These are phyloP conservation scores for Aspergillus sp. DNA, from an alignment of 2,329 filamentous ascomycete genomes.

Conservation along the genomic window DNA sequence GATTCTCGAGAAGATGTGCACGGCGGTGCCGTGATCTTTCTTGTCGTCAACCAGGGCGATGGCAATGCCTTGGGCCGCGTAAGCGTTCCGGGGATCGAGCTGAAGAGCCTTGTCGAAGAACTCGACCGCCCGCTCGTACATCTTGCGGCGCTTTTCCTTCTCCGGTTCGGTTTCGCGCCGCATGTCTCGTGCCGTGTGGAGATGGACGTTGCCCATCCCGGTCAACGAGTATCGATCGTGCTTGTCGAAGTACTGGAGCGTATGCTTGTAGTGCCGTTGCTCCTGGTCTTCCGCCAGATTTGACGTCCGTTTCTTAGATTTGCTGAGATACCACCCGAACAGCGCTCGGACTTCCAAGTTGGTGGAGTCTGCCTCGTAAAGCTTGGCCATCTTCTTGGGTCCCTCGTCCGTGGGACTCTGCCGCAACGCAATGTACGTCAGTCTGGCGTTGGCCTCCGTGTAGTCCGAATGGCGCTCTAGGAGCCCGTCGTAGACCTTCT, in stretches of 20 bases:
- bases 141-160: constrained; percentile 83
- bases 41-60: constrained; percentile 94
- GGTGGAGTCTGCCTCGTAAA: constrained; percentile 78
- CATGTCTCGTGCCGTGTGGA: constrained; percentile 90
- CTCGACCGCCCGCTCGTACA: constrained; percentile 89
- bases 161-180: constrained; percentile 84
- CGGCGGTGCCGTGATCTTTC: constrained; percentile 78
- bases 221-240: constrained; percentile 96
- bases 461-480: constrained; percentile 86
- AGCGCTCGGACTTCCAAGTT: constrained; percentile 90
- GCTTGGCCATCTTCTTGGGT: constrained; percentile 77
- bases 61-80: constrained; percentile 91
- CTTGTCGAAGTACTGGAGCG: constrained; percentile 90
- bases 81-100: constrained; percentile 91
- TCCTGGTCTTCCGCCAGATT: constrained; percentile 89
- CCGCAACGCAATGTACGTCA: constrained; percentile 86
- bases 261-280: constrained; percentile 94
- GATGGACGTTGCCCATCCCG: constrained; percentile 94
- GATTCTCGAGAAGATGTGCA: constrained; percentile 86
- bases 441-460: constrained; percentile 81
- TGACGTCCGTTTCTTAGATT: constrained; percentile 75
- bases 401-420: constrained; percentile 81
- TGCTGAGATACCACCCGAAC: constrained; percentile 94
- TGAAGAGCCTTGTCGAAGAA: constrained; percentile 98
- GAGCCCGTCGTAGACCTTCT: constrained; percentile 83